These are phyloP conservation scores for Neofusicoccum sp. DNA, from an alignment of 2,329 filamentous ascomycete genomes.

Conservation along the genomic window DNA sequence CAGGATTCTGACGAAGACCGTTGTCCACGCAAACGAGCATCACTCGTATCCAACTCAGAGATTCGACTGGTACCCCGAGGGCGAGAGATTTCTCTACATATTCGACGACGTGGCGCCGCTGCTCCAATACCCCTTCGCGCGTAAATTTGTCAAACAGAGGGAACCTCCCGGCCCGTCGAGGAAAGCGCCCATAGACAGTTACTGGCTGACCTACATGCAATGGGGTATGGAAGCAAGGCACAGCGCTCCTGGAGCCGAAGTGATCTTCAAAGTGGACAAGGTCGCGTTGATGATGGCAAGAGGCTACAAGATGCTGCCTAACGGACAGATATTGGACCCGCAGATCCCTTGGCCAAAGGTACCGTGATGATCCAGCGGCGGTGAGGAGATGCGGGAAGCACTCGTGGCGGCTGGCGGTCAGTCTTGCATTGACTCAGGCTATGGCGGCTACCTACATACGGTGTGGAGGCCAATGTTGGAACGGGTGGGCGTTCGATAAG, in stretches of 20 bases:
- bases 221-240: neutral
- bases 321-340: too few species aligned
- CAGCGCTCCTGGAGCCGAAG: neutral
- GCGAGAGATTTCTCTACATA: neutral
- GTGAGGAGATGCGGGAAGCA: neutral
- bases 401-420: constrained; percentile 14
- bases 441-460: neutral
- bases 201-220: neutral
- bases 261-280: too few species aligned
- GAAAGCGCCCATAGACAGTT: neutral
- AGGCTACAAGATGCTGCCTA: too few species aligned
- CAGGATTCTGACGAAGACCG: too few species aligned
- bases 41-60: too few species aligned
- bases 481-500: neutral
- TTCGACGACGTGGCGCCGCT: neutral
- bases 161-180: too few species aligned
- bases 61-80: too few species aligned
- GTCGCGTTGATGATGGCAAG: too few species aligned
- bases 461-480: neutral
- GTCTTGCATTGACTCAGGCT: constrained; percentile 9
- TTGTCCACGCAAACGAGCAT: too few species aligned
- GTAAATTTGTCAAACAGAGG: neutral
- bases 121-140: neutral
- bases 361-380: constrained; percentile 4
- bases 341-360: too few species aligned